Evolutionary conservation across 805 yeast species (phyloP).

Genomic region (Suhomyces prunicola): DNA sequence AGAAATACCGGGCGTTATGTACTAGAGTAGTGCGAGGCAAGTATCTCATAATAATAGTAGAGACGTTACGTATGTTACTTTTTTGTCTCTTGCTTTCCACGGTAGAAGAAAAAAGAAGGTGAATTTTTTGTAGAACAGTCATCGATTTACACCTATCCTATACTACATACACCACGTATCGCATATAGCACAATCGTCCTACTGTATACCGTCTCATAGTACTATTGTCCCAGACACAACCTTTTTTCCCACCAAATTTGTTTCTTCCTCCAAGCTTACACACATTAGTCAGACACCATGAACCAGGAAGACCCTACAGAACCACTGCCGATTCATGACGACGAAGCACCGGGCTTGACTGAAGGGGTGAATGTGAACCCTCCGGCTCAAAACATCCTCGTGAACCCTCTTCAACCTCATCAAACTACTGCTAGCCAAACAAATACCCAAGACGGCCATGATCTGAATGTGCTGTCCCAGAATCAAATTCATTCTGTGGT

Average conservation of each 20-base stretch:
- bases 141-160: background rate
- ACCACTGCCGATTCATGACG: background rate
- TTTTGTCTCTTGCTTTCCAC: background rate
- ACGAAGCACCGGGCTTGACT: background rate
- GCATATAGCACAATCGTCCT: background rate
- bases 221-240: background rate
- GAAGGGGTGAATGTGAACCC: background rate
- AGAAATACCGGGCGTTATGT: no score
- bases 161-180: background rate
- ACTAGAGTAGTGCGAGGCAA: no score
- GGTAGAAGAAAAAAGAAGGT: background rate
- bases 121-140: background rate
- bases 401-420: background rate
- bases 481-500: slow-evolving; percentile 3
- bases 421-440: background rate
- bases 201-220: background rate
- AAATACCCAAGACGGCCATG: background rate
- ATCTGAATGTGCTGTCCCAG: background rate
- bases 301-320: background rate
- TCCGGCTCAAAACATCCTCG: background rate
- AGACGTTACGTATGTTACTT: no score
- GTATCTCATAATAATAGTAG: no score
- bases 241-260: background rate
- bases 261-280: background rate
- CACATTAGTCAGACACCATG: background rate